phyloP scores from a whole-genome alignment of 345 rosid genomes.

The Geranium rotundifolium region DNA sequence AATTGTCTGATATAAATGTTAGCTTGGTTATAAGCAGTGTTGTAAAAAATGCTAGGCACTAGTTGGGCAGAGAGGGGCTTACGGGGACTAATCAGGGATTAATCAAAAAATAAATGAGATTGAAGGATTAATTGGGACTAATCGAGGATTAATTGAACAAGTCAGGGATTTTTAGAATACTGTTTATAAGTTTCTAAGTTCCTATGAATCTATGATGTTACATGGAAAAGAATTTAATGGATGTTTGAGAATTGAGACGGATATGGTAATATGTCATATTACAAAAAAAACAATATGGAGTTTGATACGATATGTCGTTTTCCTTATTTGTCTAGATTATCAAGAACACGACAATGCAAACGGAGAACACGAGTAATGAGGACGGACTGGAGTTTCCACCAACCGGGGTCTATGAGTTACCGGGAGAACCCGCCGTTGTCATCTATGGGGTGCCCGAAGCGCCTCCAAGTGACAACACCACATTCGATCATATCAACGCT shows the following conservation, averaged over 20 bases:
- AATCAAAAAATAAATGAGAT: no score
- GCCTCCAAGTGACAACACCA: slow-evolving; percentile 10
- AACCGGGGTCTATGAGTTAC: slow-evolving; percentile 35
- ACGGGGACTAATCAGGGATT: no score
- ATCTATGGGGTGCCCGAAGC: slow-evolving; percentile 65
- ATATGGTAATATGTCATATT: neutral
- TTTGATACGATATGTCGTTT: neutral
- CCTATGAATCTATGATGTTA: no score
- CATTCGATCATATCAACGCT: slow-evolving; percentile 6
- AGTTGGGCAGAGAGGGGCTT: no score
- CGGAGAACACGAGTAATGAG: neutral
- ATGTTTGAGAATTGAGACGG: neutral
- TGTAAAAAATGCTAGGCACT: no score
- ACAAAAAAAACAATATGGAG: neutral
- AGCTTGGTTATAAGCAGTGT: no score
- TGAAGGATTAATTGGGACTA: no score
- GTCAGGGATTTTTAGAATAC: no score
- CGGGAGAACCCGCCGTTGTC: slow-evolving; percentile 69
- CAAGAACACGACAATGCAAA: neutral
- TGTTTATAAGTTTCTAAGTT: no score
- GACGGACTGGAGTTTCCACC: neutral
- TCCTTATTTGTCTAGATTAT: neutral
- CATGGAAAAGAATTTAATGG: neutral
- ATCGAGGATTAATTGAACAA: no score
- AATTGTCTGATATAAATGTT: no score